Percentiles rank a stretch among this genome's conserved stretches.
These are phyloP conservation scores for Styphnolobium japonicum DNA, from an alignment of 306 rosid genomes.

Conservation along the genomic window DNA sequence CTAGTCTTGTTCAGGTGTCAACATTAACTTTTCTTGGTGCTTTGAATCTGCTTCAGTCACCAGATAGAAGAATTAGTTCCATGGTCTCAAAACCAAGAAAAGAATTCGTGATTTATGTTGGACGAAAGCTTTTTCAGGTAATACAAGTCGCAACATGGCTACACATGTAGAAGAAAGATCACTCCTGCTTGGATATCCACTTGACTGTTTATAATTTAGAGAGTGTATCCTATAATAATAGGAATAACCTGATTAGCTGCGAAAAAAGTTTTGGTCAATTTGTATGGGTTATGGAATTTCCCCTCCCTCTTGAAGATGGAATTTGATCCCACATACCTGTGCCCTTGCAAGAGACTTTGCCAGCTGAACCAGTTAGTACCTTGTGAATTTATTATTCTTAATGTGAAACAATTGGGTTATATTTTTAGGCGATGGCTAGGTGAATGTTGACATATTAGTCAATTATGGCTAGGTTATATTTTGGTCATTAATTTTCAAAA, in stretches of 20 bases:
- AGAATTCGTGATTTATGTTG: conserved; percentile 52
- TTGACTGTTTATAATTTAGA: background rate
- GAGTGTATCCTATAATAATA: background rate
- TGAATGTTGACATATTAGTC: background rate
- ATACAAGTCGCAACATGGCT: conserved; percentile 11
- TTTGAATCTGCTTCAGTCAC: conserved; percentile 39
- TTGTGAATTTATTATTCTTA: background rate
- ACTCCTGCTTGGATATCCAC: background rate
- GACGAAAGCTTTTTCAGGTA: conserved; percentile 69
- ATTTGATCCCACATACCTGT: background rate
- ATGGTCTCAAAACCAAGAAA: conserved; percentile 27
- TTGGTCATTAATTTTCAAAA: too few relatives aligned
- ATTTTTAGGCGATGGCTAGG: background rate
- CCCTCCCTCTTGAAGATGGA: background rate
- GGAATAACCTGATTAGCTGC: background rate
- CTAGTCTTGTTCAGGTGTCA: conserved; percentile 44
- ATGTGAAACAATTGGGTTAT: background rate
- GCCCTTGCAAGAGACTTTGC: background rate
- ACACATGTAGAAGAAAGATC: background rate
- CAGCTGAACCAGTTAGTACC: background rate
- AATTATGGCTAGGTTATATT: too few relatives aligned
- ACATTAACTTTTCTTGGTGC: conserved; percentile 47
- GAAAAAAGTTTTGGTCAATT: background rate
- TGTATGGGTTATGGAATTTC: background rate
- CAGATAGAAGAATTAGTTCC: conserved; percentile 25